Conservation (phyloP, 257 asterid genomes). For the Rhazya stricta region DNA sequence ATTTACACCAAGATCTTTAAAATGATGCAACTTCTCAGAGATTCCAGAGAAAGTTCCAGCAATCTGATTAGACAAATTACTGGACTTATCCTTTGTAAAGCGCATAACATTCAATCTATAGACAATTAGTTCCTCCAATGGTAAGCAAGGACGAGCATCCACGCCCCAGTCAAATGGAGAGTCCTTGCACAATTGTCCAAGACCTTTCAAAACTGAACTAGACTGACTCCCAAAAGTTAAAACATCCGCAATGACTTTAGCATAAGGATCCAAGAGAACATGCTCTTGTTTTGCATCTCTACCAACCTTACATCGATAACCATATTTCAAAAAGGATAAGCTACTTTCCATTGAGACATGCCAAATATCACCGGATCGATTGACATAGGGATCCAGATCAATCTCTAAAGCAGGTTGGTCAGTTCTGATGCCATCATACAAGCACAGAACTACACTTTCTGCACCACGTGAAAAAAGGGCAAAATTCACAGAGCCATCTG, state of each 20-base stretch:
- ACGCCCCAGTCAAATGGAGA: constrained; percentile 74
- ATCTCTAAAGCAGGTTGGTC: constrained; percentile 77
- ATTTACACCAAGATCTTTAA: constrained; percentile 80
- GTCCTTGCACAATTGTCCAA: constrained; percentile 50
- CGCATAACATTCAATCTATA: constrained; percentile 59
- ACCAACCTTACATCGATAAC: constrained; percentile 61
- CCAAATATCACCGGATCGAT: constrained; percentile 83
- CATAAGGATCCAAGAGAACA: constrained; percentile 77
- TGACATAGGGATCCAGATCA: constrained; percentile 84
- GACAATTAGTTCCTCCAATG: constrained; percentile 61
- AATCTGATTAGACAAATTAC: constrained; percentile 50
- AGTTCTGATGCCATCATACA: constrained; percentile 44
- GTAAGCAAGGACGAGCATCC: constrained; percentile 53
- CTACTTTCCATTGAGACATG: constrained; percentile 57
- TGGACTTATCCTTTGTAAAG: constrained; percentile 64
- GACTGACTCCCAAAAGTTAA: constrained; percentile 18
- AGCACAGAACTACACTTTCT: constrained; percentile 66
- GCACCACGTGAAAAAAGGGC: constrained; percentile 63
- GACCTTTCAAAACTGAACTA: constrained; percentile 33
- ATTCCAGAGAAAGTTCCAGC: constrained; percentile 68
- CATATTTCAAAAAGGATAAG: constrained; percentile 57
- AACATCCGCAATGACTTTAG: constrained; percentile 49
- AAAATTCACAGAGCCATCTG: constrained; percentile 60
- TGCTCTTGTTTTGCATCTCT: constrained; percentile 29
- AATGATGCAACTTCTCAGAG: constrained; percentile 61